Base-by-base conservation (phyloP, 371 early-diverging fungal species). In the Mucor mucedo region DNA sequence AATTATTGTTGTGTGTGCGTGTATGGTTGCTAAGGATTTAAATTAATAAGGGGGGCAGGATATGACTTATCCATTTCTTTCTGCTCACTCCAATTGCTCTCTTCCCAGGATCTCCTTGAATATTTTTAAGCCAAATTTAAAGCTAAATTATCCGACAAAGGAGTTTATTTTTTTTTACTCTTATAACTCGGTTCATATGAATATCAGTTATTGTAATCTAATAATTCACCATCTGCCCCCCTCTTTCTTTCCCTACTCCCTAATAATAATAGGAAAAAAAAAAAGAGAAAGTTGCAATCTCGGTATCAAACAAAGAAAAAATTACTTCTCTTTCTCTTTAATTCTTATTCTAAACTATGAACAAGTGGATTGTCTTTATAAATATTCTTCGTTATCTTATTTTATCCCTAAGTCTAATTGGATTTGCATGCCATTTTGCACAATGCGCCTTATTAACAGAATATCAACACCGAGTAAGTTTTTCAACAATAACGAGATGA, bases 391-490 rank as follows among this genome's bases (percentile, higher is more conserved):
- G 75, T 21, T 63, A 65, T 33, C 35, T 65, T 16, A 62, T 64
- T 13, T 40, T 75, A 35, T 4, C 48, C 2, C 52, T 56, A 2
- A 69, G 72, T 42, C 27, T 75, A 6, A 41, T 66, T n/a, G 65
- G 65, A 5, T 50, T 69, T 5, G 61, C 39, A 2, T 61, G 58
- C 28, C 78, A 77, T 70, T 68, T 65, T 14, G 61, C 63, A 13
- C 78, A 77, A 52, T 77, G 78, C 29, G 56, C 70, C 9, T 56
- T 77, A 29, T 60, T 70, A 8, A 30, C 57, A 38, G 55, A 54
- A 33, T 77, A 77, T 50, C 72, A 71, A 59, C 42, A 60, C 7
- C 62, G 65, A 58, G 77, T 74, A 66, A 53, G 49, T 16, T 7
- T 21, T 21, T 21, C 21, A 21, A 21, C 21, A 21, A 21, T 10